A percentile compares a stretch with the other conserved stretches of the same genome.
Evolutionary conservation across 345 rosid genomes (phyloP).

Genomic region (Bruguiera gymnorhiza): DNA sequence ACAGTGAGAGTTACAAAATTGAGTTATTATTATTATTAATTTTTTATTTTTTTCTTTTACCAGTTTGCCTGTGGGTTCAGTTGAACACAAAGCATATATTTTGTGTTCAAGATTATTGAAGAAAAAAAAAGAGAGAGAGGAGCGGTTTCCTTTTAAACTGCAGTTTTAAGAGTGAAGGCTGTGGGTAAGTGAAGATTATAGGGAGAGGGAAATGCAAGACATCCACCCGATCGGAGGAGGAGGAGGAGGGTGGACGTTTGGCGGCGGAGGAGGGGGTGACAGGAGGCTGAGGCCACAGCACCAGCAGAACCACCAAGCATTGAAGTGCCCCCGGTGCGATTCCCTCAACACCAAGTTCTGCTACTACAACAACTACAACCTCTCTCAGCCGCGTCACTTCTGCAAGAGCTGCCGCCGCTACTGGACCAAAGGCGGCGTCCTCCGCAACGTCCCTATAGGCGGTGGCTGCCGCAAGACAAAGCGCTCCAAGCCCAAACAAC

Average conservation of each 20-base stretch:
- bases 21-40: no score
- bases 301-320: slow-evolving; percentile 61
- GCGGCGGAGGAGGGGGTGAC: slow-evolving; percentile 54
- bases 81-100: background rate
- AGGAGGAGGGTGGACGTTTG: slow-evolving; percentile 35
- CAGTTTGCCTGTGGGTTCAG: background rate
- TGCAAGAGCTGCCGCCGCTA: slow-evolving; percentile 94
- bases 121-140: no score
- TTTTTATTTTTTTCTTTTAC: background rate
- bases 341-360: slow-evolving; percentile 93
- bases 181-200: background rate
- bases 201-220: slow-evolving; percentile 50
- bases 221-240: slow-evolving; percentile 48
- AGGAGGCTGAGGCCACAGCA: slow-evolving; percentile 69
- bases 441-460: slow-evolving; percentile 94
- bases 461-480: slow-evolving; percentile 80
- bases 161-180: background rate
- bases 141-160: no score
- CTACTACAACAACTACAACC: slow-evolving; percentile 97
- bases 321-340: slow-evolving; percentile 94
- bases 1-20: background rate
- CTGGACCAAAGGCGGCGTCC: slow-evolving; percentile 99
- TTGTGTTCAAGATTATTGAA: background rate
- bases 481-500: slow-evolving; percentile 50
- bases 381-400: slow-evolving; percentile 98